Percentiles rank a stretch among this genome's conserved stretches.
Conservation (phyloP, 441 rosid genomes). For the Adansonia rubrostipa region DNA sequence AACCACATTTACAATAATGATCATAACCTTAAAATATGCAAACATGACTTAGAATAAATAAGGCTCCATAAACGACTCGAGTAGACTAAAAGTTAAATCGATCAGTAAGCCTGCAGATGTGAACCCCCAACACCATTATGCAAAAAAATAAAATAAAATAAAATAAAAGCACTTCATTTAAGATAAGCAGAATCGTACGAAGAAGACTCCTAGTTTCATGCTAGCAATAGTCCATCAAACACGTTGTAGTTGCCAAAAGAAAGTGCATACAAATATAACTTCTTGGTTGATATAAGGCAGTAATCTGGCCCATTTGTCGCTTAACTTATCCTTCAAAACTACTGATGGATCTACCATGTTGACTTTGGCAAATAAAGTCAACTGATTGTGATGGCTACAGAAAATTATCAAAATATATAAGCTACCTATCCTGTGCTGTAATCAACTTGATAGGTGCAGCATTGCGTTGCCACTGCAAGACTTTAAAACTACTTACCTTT, state of each 20-base stretch:
- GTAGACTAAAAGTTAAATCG: not conserved
- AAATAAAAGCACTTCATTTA: not conserved
- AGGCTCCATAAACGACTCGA: not conserved
- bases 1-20: not conserved
- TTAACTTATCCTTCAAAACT: not conserved
- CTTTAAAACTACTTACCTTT: constrained; percentile 45
- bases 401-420: constrained; percentile 3
- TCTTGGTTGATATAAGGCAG: not conserved
- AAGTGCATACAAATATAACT: not conserved
- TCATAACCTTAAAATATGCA: not conserved
- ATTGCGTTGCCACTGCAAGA: not conserved
- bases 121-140: not conserved
- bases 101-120: not conserved
- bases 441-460: not conserved
- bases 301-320: not conserved
- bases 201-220: not conserved
- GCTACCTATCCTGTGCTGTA: not conserved
- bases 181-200: not conserved
- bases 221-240: not conserved
- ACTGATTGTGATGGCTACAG: not conserved
- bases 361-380: not conserved
- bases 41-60: not conserved
- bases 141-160: not conserved
- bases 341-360: constrained; percentile 3
- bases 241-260: constrained; percentile 7